A percentile compares a stretch with the other conserved stretches of the same genome.
Conservation (phyloP, 768 basidiomycete genomes). For the Hericium alpestre region DNA sequence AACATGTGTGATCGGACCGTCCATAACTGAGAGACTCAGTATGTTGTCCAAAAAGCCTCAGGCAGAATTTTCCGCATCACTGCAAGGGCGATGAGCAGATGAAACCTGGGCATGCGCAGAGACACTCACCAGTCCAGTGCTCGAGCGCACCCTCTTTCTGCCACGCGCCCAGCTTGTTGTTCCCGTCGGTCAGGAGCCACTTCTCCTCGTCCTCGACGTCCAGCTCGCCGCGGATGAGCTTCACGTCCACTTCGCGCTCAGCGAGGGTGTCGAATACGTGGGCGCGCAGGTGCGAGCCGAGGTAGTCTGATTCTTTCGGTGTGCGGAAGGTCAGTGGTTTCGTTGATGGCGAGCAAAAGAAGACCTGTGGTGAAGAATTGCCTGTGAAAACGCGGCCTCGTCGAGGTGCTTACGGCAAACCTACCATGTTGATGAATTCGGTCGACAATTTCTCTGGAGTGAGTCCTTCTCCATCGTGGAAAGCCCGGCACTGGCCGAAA, state of each 20-base stretch:
- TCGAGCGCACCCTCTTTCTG: conserved; percentile 54
- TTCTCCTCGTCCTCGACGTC: conserved; percentile 28
- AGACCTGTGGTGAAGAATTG: conserved; percentile 44
- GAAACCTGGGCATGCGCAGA: background rate
- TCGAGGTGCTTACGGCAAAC: conserved; percentile 12
- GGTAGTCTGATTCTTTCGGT: conserved; percentile 45
- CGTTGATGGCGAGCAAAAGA: conserved; percentile 64
- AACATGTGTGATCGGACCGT: too few species aligned
- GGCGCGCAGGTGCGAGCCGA: conserved; percentile 57
- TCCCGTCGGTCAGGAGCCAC: conserved; percentile 52
- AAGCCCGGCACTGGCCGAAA: conserved; percentile 76
- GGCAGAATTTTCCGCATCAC: conserved; percentile 77
- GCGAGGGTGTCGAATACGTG: conserved; percentile 42
- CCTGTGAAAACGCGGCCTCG: background rate
- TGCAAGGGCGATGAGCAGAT: conserved; percentile 15
- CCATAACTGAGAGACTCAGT: conserved; percentile 27
- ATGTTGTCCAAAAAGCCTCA: conserved; percentile 69
- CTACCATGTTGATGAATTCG: conserved; percentile 67
- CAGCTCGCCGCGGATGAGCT: conserved; percentile 10
- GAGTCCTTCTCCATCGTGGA: conserved; percentile 54
- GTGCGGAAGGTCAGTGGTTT: conserved; percentile 49
- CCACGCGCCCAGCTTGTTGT: conserved; percentile 54
- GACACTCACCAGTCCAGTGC: conserved; percentile 65
- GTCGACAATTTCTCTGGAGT: conserved; percentile 35
- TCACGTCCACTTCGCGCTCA: conserved; percentile 14